Evolutionary conservation across 768 basidiomycete genomes (phyloP), one percentile per base, ranked within the genome.

Genomic region (Pholiota microspora): DNA sequence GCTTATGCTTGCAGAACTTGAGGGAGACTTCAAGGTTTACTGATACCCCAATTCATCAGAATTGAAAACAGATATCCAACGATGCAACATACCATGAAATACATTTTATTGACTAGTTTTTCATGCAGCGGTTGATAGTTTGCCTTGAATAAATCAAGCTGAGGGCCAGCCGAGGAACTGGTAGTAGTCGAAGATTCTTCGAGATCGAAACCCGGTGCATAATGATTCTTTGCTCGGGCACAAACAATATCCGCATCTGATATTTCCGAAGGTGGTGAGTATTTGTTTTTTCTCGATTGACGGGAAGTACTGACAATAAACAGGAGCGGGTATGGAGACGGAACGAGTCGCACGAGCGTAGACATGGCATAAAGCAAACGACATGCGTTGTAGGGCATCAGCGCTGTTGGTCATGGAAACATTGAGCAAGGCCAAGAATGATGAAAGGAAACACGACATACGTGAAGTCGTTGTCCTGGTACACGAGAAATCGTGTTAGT

Each of bases 181-280:
- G 70, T 54, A 25, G 79, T 74, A 1, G 82, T 83, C n/a, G 73
- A 78, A 0, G 80, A 75, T 10, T 87, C 87, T 0, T 83, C 81
- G 56, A 86, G 76, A 59, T 85, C 80, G 0, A 89, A 58, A 5
- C 76, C 71, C 1, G 90, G 89, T 54, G 85, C 81, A 60, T 88
- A 92, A 60, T 92, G 89, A 61, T 90, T 89, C 70, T 88, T 90
- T 0, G 89, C 86, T 2, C 91, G 80, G 1, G 86, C 76, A 64
- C 90, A 92, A 16, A 90, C 88, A n/a, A 86, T 87, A 60, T 91
- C 86, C 6, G 88, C 89, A 64, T 91, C 89, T 90, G 84, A 77
- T 18, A 53, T 16, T 52, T 56, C 23, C 16, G 24, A 16, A 31
- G 38, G 21, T 28, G 29, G 29, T 31, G 29, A 31, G 29, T 31